Evolutionary conservation across 2,329 filamentous ascomycete species (phyloP).

Genomic region (Pleurostoma richardsiae): DNA sequence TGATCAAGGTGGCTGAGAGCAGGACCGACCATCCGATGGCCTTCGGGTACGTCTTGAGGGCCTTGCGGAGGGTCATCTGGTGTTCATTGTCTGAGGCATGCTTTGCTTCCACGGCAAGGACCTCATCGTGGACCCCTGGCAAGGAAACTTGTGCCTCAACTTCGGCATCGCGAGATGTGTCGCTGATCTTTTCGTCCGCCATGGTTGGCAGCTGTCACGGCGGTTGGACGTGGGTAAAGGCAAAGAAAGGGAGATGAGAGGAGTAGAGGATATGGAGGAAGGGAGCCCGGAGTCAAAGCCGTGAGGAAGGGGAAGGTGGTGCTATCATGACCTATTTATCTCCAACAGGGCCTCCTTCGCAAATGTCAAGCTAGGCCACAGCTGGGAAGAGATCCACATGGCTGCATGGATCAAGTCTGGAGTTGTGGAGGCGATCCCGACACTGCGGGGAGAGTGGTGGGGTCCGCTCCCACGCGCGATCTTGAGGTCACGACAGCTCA

Average conservation of each 20-base stretch:
- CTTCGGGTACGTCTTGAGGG: conserved; percentile 37
- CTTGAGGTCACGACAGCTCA: too few species aligned
- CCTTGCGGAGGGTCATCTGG: conserved; percentile 31
- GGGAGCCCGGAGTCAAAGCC: background rate
- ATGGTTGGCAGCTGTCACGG: background rate
- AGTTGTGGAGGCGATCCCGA: background rate
- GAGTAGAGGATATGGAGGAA: background rate
- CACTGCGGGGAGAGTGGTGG: too few species aligned
- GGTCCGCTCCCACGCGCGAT: too few species aligned
- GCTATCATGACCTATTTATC: background rate
- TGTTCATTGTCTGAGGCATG: conserved; percentile 23
- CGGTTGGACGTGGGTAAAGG: background rate
- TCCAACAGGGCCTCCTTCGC: background rate
- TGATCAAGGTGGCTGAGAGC: conserved; percentile 39
- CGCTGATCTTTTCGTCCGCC: background rate
- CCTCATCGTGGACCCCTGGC: background rate
- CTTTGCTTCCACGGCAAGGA: background rate
- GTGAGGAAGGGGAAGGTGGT: background rate
- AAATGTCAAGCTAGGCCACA: background rate
- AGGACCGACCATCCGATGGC: conserved; percentile 43
- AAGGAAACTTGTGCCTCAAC: background rate
- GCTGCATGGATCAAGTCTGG: background rate
- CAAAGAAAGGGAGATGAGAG: background rate
- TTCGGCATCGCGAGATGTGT: too few species aligned
- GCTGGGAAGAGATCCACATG: background rate